Evolutionary conservation across 1,284 basidiomycete genomes (phyloP).

Genomic region (Boletus mariae): DNA sequence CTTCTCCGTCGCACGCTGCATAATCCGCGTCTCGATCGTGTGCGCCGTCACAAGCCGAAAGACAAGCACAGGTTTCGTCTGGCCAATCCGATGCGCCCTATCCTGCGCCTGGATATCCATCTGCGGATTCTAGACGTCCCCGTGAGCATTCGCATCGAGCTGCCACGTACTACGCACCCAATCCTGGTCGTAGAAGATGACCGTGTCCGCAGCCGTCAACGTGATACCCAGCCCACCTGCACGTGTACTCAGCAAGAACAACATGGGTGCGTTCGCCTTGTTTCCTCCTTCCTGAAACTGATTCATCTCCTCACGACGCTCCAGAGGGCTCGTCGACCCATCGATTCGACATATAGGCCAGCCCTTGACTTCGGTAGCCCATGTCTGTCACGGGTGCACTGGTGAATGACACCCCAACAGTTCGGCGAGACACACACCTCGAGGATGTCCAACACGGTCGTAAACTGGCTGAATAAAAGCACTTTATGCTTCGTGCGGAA

Average conservation of each 20-base stretch:
- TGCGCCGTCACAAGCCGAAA: slow-evolving; percentile 85
- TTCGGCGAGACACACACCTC: slow-evolving; percentile 50
- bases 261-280: slow-evolving; percentile 58
- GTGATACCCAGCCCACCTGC: slow-evolving; percentile 93
- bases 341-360: slow-evolving; percentile 90
- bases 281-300: slow-evolving; percentile 79
- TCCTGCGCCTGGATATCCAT: slow-evolving; percentile 97
- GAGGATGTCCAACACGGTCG: slow-evolving; percentile 93
- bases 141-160: slow-evolving; percentile 3
- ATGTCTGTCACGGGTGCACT: slow-evolving; percentile 51
- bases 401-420: background rate
- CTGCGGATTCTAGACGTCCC: slow-evolving; percentile 78
- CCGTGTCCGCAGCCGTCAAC: slow-evolving; percentile 89
- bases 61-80: slow-evolving; percentile 83
- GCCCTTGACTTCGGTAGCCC: slow-evolving; percentile 79
- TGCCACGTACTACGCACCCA: slow-evolving; percentile 55
- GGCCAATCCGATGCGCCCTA: slow-evolving; percentile 93
- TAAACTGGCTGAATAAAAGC: slow-evolving; percentile 92
- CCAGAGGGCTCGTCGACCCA: slow-evolving; percentile 74
- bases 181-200: slow-evolving; percentile 94
- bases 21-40: slow-evolving; percentile 89
- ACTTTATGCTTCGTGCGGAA: slow-evolving; percentile 86
- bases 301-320: slow-evolving; percentile 82
- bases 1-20: slow-evolving; percentile 86
- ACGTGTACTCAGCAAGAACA: slow-evolving; percentile 91